Evolutionary conservation across 2,329 filamentous ascomycete species (phyloP).

Genomic region (Phoma sp.): DNA sequence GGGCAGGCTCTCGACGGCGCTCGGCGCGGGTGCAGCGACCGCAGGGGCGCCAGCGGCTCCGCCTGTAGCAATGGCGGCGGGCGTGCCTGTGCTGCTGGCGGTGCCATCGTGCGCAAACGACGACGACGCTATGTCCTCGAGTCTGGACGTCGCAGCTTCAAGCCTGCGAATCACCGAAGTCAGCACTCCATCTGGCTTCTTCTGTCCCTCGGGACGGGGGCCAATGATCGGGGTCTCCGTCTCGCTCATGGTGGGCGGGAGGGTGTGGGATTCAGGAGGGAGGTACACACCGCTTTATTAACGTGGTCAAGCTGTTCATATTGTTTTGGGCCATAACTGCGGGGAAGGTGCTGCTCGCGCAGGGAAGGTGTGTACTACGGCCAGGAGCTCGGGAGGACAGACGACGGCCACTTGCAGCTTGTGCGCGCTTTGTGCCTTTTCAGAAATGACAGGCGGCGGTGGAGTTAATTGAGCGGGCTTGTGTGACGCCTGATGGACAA

Average conservation of each 20-base stretch:
- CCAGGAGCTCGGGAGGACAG: slow-evolving; percentile 33
- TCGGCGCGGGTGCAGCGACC: slow-evolving; percentile 41
- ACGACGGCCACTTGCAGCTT: slow-evolving; percentile 36
- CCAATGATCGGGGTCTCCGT: slow-evolving; percentile 20
- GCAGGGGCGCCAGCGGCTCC: slow-evolving; percentile 43
- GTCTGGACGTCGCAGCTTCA: slow-evolving; percentile 92
- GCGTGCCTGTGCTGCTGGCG: slow-evolving; percentile 30
- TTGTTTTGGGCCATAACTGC: slow-evolving; percentile 74
- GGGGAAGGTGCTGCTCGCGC: slow-evolving; percentile 38
- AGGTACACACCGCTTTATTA: slow-evolving; percentile 89
- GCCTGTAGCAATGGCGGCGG: slow-evolving; percentile 39
- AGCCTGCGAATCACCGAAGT: slow-evolving; percentile 70
- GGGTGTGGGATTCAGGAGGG: slow-evolving; percentile 7
- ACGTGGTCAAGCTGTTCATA: slow-evolving; percentile 95
- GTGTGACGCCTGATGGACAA: slow-evolving; percentile 1
- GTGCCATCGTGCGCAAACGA: slow-evolving; percentile 61
- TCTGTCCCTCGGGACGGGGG: slow-evolving; percentile 25
- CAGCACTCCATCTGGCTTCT: slow-evolving; percentile 53
- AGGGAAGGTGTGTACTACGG: slow-evolving; percentile 31
- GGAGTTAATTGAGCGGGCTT: not conserved
- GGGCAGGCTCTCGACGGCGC: slow-evolving; percentile 53
- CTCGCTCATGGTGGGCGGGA: slow-evolving; percentile 17
- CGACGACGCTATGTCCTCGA: slow-evolving; percentile 95
- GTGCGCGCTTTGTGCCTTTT: slow-evolving; percentile 8
- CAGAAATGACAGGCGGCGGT: not conserved